These are phyloP conservation scores for Zarea fungicola DNA, from an alignment of 2,329 filamentous ascomycete species.

Conservation along the genomic window DNA sequence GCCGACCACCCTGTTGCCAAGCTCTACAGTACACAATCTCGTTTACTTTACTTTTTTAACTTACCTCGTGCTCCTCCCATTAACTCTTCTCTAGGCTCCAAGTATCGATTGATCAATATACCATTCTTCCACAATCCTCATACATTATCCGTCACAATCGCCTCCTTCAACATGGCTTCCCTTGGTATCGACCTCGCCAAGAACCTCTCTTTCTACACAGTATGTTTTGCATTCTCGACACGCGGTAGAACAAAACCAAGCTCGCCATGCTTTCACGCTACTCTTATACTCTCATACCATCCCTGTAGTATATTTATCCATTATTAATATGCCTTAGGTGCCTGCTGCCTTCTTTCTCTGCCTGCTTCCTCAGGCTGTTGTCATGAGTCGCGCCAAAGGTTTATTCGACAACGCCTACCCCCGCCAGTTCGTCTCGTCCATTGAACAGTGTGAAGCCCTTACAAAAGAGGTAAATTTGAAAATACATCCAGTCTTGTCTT, in stretches of 20 bases:
- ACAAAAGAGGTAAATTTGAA: conserved; percentile 26
- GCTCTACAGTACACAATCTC: too few relatives aligned
- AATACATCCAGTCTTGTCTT: too few relatives aligned
- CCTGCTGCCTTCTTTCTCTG: conserved; percentile 34
- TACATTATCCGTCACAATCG: not conserved
- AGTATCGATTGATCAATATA: not conserved
- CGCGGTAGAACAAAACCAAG: too few relatives aligned
- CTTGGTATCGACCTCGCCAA: conserved; percentile 30
- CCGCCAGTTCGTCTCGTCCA: conserved; percentile 26
- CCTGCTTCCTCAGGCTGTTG: conserved; percentile 32
- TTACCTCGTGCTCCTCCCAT: too few relatives aligned
- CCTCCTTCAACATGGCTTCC: conserved; percentile 24
- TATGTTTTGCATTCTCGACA: not conserved
- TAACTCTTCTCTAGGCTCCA: not conserved
- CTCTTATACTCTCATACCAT: not conserved
- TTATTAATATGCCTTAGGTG: conserved; percentile 26
- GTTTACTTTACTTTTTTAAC: too few relatives aligned
- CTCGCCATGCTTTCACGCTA: too few relatives aligned
- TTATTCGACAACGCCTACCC: conserved; percentile 36
- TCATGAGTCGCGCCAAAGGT: conserved; percentile 23
- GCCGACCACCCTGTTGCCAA: too few relatives aligned
- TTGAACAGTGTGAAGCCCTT: conserved; percentile 28
- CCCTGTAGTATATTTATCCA: not conserved
- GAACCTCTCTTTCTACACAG: conserved; percentile 22
- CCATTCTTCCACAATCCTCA: not conserved